These are phyloP conservation scores for Talaromyces amestolkiae DNA, from an alignment of 2,329 filamentous ascomycete species.

Conservation along the genomic window DNA sequence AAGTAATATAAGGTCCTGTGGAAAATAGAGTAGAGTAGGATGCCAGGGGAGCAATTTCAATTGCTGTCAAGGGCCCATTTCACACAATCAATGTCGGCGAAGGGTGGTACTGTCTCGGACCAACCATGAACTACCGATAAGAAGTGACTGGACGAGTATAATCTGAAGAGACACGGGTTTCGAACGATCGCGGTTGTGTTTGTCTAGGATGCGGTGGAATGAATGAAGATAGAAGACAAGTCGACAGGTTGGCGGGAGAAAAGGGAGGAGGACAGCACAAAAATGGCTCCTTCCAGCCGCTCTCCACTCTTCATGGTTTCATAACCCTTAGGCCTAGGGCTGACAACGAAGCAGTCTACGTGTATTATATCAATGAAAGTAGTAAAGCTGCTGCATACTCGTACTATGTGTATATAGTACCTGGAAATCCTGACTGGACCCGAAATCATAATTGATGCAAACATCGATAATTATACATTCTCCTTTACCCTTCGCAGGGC, in stretches of 20 bases:
- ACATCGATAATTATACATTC: conserved; percentile 1
- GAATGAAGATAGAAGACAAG: neutral
- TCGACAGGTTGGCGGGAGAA: neutral
- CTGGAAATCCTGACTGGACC: neutral
- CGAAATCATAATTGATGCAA: neutral
- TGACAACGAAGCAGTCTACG: neutral
- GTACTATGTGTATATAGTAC: neutral
- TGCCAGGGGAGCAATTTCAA: neutral
- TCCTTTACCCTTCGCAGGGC: neutral
- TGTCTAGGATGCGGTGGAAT: neutral
- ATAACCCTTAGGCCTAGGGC: neutral
- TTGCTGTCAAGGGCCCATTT: neutral
- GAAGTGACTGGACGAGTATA: neutral
- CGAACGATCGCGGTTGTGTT: neutral
- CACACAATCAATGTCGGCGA: neutral
- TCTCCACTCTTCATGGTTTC: neutral
- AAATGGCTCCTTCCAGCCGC: neutral
- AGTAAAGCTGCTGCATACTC: neutral
- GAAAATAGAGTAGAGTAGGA: neutral
- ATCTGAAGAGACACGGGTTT: neutral
- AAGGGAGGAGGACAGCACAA: neutral
- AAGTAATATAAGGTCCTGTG: neutral
- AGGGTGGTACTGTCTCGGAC: neutral
- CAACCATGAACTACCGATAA: neutral
- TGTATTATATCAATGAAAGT: neutral